phyloP scores from a whole-genome alignment of 257 asterid genomes.

The Plantago major region DNA sequence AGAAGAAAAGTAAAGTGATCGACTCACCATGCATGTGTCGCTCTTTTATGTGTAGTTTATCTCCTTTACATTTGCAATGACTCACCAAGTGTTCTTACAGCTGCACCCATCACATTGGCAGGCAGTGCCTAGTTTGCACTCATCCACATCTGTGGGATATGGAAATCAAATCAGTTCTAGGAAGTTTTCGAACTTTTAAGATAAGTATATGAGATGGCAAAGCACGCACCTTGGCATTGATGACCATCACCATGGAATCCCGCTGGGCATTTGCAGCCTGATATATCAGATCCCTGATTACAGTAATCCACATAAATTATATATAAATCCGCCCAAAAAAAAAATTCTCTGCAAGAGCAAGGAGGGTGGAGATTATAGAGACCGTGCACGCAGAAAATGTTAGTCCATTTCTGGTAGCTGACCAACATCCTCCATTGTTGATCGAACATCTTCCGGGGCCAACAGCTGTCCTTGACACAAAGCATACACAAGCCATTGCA shows the following conservation, averaged over 20 bases:
- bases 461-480: constrained; percentile 45
- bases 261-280: constrained; percentile 77
- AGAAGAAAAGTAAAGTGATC: neutral
- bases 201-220: no score
- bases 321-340: neutral
- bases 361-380: constrained; percentile 23
- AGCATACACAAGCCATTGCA: neutral
- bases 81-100: constrained; percentile 83
- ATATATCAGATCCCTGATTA: constrained; percentile 50
- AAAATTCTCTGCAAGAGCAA: neutral
- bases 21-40: constrained; percentile 83
- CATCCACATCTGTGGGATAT: constrained; percentile 57
- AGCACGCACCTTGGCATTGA: constrained; percentile 52
- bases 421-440: constrained; percentile 88
- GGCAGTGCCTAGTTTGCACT: constrained; percentile 61
- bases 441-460: constrained; percentile 88
- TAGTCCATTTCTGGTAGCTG: constrained; percentile 45
- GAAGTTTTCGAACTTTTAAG: no score
- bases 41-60: constrained; percentile 68
- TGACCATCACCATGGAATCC: constrained; percentile 84
- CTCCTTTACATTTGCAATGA: constrained; percentile 60
- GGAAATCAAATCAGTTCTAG: no score
- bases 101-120: constrained; percentile 85
- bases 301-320: constrained; percentile 1
- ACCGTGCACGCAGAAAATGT: constrained; percentile 78